These are phyloP conservation scores for Penicillium sp. DNA, from an alignment of 2,329 filamentous ascomycete species.

Conservation along the genomic window DNA sequence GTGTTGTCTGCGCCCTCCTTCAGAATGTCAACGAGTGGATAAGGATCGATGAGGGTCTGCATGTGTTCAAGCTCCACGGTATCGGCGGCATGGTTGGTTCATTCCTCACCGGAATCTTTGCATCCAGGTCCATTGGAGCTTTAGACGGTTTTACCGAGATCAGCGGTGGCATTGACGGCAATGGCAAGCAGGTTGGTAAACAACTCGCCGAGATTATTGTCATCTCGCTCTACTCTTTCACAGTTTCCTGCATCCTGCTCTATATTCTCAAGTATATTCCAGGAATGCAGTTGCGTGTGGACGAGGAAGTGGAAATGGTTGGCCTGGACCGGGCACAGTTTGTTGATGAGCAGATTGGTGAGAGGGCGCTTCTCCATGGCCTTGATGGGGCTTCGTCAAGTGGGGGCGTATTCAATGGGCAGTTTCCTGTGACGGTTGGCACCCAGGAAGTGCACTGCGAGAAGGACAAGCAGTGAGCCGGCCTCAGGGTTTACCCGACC, in stretches of 20 bases:
- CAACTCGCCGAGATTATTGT: constrained; percentile 56
- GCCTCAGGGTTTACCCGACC: no score
- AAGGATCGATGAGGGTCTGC: constrained; percentile 55
- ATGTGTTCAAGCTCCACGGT: constrained; percentile 59
- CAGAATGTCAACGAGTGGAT: constrained; percentile 54
- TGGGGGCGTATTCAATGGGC: constrained; percentile 14
- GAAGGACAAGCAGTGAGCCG: constrained; percentile 1
- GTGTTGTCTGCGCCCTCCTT: constrained; percentile 48
- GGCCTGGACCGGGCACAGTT: constrained; percentile 56
- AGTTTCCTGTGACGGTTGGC: neutral
- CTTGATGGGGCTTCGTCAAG: constrained; percentile 11
- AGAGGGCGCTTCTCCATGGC: constrained; percentile 43
- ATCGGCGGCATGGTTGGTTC: constrained; percentile 57
- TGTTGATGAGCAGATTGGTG: constrained; percentile 55
- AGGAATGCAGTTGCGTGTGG: constrained; percentile 52
- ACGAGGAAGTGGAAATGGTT: constrained; percentile 54
- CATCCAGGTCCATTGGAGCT: constrained; percentile 39
- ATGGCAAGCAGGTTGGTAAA: constrained; percentile 53
- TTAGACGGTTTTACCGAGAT: constrained; percentile 50
- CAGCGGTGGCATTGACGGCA: constrained; percentile 53
- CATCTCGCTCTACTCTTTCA: constrained; percentile 53
- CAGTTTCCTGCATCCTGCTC: constrained; percentile 51
- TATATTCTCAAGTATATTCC: constrained; percentile 54
- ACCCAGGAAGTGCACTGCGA: neutral
- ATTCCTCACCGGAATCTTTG: constrained; percentile 58